Base-by-base conservation (phyloP, 495 filamentous ascomycete genomes). In the Neurospora sp. region DNA sequence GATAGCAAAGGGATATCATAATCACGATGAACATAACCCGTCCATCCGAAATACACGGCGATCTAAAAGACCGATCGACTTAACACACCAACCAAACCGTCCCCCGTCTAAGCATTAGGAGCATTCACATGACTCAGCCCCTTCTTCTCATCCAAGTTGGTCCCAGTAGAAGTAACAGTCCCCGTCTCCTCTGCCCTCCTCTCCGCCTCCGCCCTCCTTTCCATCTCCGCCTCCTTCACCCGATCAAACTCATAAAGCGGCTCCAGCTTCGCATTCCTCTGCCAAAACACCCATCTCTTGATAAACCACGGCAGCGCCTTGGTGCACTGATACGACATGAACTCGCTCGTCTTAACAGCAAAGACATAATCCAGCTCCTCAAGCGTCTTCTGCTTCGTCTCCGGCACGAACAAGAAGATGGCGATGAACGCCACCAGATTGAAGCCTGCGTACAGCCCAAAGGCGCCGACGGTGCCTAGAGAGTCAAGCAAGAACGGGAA, bases 291-390 rank as follows among this genome's bases (percentile, higher is more conserved):
- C 73, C 88, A 92, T 39, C 88, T 84, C 79, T 89, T 90, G 78
- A 92, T 76, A 86, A 88, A 94, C 82, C 87, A 95, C 1, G 86
- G 86, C n/a, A 93, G 81, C 4, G 83, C 88, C 74, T 88, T 84
- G 71, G 79, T 86, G 39, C 88, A 40, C 81, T 96, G 91, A 77
- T 93, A 92, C 40, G 74, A 73, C 77, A 87, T 87, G 78, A 93
- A 91, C 42, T 84, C 84, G 59, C 85, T 76, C 35, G 87, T 91
- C 0, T 90, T 90, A 14, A 93, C 91, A 9, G 88, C 91, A 74
- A 93, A 96, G 71, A 96, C 88, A 77, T 94, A 93, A 81, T 96
- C 92, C 44, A 96, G 84, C 78, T 96, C 93, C 80, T 96, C 92
- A 12, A 91, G 83, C 4, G 88, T 89, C 18, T 86, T 85, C 82